These are phyloP conservation scores for Lecanosticta acicola DNA, from an alignment of 2,329 filamentous ascomycete species.

Conservation along the genomic window DNA sequence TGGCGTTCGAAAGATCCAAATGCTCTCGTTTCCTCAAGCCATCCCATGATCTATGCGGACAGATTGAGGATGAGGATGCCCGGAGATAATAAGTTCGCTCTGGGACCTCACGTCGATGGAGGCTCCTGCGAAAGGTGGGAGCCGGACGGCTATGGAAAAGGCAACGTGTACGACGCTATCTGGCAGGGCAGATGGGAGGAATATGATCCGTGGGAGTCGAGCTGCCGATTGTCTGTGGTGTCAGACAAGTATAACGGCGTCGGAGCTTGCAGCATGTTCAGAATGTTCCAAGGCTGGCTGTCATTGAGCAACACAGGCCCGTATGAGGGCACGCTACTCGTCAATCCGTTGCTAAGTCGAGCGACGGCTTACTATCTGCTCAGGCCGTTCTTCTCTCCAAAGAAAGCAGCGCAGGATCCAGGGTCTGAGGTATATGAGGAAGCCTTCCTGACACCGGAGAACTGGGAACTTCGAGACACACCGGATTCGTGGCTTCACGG, in stretches of 20 bases:
- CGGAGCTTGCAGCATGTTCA: slow-evolving; percentile 76
- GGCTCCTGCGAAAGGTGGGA: slow-evolving; percentile 49
- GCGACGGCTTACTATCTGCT: slow-evolving; percentile 76
- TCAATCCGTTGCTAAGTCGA: slow-evolving; percentile 71
- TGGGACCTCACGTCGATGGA: slow-evolving; percentile 55
- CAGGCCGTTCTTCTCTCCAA: slow-evolving; percentile 70
- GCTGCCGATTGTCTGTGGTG: slow-evolving; percentile 59
- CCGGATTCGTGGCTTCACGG: slow-evolving; percentile 62
- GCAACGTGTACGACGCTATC: slow-evolving; percentile 66
- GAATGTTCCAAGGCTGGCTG: slow-evolving; percentile 88
- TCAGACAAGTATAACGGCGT: slow-evolving; percentile 75
- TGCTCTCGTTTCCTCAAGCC: slow-evolving; percentile 40
- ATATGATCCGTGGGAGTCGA: slow-evolving; percentile 78
- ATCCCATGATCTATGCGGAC: slow-evolving; percentile 47
- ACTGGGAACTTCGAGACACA: slow-evolving; percentile 54
- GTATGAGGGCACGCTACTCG: slow-evolving; percentile 70
- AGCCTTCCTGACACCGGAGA: slow-evolving; percentile 47
- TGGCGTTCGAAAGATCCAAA: slow-evolving; percentile 44
- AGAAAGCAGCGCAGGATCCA: slow-evolving; percentile 35
- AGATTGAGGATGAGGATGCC: slow-evolving; percentile 51
- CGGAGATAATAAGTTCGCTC: slow-evolving; percentile 46
- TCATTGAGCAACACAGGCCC: slow-evolving; percentile 68
- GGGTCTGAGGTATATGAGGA: slow-evolving; percentile 36
- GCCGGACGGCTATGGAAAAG: slow-evolving; percentile 55
- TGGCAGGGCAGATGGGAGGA: slow-evolving; percentile 71